Percentiles rank a stretch among this genome's conserved stretches.
phyloP scores from a whole-genome alignment of 352 stramenopile genomes.

The Phytophthora cactorum region DNA sequence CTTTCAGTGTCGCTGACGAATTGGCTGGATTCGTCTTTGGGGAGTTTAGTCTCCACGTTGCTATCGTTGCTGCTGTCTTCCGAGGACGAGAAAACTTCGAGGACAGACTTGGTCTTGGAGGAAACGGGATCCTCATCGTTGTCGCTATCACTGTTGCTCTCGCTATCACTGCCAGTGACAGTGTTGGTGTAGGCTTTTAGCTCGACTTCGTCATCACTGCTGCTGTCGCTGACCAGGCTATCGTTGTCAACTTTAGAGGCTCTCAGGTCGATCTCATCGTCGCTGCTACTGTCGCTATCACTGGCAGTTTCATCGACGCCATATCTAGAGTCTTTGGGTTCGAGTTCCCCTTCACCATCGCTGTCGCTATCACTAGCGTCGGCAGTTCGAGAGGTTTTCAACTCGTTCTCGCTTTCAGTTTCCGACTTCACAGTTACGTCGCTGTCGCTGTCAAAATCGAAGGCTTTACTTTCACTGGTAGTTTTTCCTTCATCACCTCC shows the following conservation, averaged over 20 bases:
- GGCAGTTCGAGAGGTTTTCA: neutral
- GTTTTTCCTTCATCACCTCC: neutral
- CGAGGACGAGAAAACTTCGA: conserved; percentile 2
- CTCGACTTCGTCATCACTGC: conserved; percentile 4
- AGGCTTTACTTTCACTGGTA: conserved; percentile 3
- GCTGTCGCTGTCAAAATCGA: conserved; percentile 9
- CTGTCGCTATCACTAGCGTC: conserved; percentile 5
- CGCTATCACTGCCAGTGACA: conserved; percentile 8
- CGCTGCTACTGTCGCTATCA: neutral
- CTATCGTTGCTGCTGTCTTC: conserved; percentile 8
- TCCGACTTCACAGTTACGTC: conserved; percentile 17
- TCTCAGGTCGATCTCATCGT: neutral
- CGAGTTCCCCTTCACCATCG: neutral
- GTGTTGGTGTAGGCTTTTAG: neutral
- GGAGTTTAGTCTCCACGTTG: neutral
- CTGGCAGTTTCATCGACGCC: conserved; percentile 1
- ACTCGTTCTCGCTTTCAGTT: neutral
- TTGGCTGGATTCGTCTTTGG: conserved; percentile 1
- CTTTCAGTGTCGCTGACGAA: conserved; percentile 14
- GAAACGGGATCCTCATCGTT: neutral
- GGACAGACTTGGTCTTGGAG: neutral
- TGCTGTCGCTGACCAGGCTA: neutral
- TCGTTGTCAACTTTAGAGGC: neutral
- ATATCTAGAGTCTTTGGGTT: neutral
- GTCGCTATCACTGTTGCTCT: conserved; percentile 7